These are phyloP conservation scores for Exophiala lecanii-corni DNA, from an alignment of 2,329 filamentous ascomycete genomes.

Conservation along the genomic window DNA sequence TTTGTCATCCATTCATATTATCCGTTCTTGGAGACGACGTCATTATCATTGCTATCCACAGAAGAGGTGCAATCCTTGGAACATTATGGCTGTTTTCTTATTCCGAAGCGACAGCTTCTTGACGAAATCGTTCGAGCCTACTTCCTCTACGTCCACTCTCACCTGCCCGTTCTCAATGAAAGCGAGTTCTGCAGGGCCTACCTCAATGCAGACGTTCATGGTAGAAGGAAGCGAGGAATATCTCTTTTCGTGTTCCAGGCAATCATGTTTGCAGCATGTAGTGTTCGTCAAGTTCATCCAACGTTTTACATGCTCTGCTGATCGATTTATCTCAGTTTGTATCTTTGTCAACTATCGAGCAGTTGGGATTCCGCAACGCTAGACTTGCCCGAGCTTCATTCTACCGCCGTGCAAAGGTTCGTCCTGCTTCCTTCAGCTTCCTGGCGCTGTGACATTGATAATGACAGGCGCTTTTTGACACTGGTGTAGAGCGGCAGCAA, in stretches of 20 bases:
- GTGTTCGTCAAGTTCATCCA: background rate
- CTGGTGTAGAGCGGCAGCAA: too few relatives aligned
- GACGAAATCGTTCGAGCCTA: slow-evolving; percentile 21
- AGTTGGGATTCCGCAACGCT: slow-evolving; percentile 7
- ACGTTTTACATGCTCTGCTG: background rate
- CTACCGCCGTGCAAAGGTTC: slow-evolving; percentile 4
- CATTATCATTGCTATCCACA: too few relatives aligned
- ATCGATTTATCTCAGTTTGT: slow-evolving; percentile 2
- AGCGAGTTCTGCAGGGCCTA: slow-evolving; percentile 1
- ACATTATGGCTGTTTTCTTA: slow-evolving; percentile 1
- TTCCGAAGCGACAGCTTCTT: background rate
- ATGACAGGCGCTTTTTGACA: slow-evolving; percentile 16
- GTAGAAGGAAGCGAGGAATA: slow-evolving; percentile 7
- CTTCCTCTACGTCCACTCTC: slow-evolving; percentile 31
- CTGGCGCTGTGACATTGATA: slow-evolving; percentile 17
- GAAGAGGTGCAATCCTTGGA: slow-evolving; percentile 4
- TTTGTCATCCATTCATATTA: background rate
- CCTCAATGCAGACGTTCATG: background rate
- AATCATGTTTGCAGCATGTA: slow-evolving; percentile 12
- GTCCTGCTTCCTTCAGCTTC: background rate
- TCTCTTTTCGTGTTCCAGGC: slow-evolving; percentile 33
- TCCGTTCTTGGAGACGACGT: slow-evolving; percentile 8
- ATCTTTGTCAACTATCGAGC: background rate
- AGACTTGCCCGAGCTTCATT: slow-evolving; percentile 5
- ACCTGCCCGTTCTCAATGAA: slow-evolving; percentile 30